These are phyloP conservation scores for Clonostachys chloroleuca DNA, from an alignment of 2,329 filamentous ascomycete species.

Conservation along the genomic window DNA sequence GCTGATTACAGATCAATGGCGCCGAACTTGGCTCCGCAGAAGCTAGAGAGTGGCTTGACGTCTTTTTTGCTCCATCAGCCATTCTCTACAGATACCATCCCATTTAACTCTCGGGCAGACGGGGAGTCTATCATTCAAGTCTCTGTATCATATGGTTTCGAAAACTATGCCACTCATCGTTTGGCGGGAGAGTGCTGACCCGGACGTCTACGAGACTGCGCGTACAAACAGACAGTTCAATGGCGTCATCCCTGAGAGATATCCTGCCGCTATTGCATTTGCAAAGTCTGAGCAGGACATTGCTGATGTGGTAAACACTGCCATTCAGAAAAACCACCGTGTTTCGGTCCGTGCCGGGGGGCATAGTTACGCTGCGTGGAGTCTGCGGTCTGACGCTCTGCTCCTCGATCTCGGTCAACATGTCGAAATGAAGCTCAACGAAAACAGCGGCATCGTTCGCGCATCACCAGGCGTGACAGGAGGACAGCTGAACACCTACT, in stretches of 20 bases:
- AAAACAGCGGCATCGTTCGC: slow-evolving; percentile 24
- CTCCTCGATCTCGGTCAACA: slow-evolving; percentile 26
- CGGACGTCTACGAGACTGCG: background rate
- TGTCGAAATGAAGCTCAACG: slow-evolving; percentile 28
- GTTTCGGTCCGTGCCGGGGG: slow-evolving; percentile 43
- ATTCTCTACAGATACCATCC: too few relatives aligned
- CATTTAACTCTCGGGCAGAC: too few relatives aligned
- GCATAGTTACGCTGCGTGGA: slow-evolving; percentile 44
- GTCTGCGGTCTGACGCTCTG: slow-evolving; percentile 38
- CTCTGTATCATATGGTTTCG: background rate
- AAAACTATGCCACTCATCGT: background rate
- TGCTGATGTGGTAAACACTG: background rate
- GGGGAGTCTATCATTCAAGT: too few relatives aligned
- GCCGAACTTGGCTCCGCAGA: too few relatives aligned
- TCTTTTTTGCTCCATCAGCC: too few relatives aligned
- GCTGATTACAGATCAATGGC: too few relatives aligned
- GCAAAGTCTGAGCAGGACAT: background rate
- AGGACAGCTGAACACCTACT: slow-evolving; percentile 28
- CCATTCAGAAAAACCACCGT: slow-evolving; percentile 9
- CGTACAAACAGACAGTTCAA: background rate
- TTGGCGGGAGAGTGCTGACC: background rate
- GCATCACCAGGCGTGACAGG: slow-evolving; percentile 45
- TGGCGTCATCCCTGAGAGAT: background rate
- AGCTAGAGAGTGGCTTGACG: too few relatives aligned
- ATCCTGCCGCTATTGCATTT: background rate